These are phyloP conservation scores for Rutstroemia sp. DNA, from an alignment of 2,329 filamentous ascomycete species.

Conservation along the genomic window DNA sequence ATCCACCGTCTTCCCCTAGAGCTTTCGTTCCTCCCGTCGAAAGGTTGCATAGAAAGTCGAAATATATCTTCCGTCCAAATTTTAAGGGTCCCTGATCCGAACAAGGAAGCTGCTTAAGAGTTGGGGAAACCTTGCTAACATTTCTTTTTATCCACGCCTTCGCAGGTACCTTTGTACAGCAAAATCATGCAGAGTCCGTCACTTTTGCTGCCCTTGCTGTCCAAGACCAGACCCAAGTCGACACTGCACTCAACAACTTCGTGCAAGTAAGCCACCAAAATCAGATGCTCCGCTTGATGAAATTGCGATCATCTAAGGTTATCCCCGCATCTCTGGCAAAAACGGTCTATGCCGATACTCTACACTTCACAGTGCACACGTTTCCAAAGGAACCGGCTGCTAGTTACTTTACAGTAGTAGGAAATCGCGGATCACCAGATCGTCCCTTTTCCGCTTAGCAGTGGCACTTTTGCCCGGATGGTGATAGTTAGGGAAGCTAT, in stretches of 20 bases:
- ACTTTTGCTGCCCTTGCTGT: no score
- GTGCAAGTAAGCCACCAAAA: no score
- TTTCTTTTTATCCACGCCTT: neutral
- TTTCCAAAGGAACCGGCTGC: neutral
- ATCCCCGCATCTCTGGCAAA: neutral
- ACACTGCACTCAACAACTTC: no score
- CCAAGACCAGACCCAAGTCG: no score
- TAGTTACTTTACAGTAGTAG: neutral
- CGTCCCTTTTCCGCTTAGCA: neutral
- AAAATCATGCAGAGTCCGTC: neutral
- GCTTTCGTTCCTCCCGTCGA: no score
- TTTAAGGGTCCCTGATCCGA: neutral
- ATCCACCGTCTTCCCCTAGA: neutral
- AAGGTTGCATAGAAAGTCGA: neutral
- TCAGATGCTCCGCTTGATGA: no score
- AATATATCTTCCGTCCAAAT: no score
- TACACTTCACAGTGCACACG: neutral
- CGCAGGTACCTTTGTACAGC: neutral
- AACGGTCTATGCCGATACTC: no score
- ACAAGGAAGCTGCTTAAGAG: neutral
- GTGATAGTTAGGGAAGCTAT: no score
- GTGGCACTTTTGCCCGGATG: neutral
- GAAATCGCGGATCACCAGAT: neutral
- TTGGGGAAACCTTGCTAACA: constrained; percentile 5
- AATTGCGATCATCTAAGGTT: neutral